Percentiles rank a stretch among this genome's conserved stretches.
Evolutionary conservation across 345 rosid genomes (phyloP).

Genomic region (Brassica nigra): DNA sequence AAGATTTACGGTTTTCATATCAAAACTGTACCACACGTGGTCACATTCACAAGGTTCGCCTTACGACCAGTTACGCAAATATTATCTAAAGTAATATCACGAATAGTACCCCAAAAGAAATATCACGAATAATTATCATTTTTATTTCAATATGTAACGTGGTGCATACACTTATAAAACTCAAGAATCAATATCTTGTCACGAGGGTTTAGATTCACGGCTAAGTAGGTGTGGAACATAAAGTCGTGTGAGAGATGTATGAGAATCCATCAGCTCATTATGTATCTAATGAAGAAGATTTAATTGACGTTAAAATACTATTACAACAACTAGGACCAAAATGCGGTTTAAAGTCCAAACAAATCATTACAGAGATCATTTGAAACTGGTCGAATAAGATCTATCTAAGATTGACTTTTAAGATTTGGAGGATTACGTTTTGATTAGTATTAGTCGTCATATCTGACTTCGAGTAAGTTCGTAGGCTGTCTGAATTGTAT

Average conservation of each 20-base stretch:
- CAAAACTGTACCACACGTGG: slow-evolving; percentile 1
- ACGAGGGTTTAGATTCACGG: slow-evolving; percentile 28
- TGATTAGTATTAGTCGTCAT: slow-evolving; percentile 27
- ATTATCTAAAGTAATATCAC: neutral
- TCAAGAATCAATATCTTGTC: slow-evolving; percentile 28
- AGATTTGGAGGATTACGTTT: slow-evolving; percentile 30
- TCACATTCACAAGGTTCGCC: neutral
- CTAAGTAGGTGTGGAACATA: slow-evolving; percentile 35
- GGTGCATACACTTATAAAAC: slow-evolving; percentile 32
- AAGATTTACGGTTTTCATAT: too few relatives aligned
- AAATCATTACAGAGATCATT: slow-evolving; percentile 38
- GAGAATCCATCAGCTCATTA: slow-evolving; percentile 19
- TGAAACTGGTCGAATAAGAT: slow-evolving; percentile 32
- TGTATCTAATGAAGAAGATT: slow-evolving; percentile 24
- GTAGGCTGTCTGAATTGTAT: slow-evolving; percentile 13
- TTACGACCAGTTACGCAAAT: neutral
- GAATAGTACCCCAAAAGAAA: neutral
- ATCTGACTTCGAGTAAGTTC: slow-evolving; percentile 27
- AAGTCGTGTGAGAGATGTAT: slow-evolving; percentile 30
- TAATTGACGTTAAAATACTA: neutral
- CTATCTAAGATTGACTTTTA: slow-evolving; percentile 39
- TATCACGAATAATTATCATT: neutral
- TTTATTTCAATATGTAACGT: slow-evolving; percentile 11
- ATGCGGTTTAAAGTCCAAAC: slow-evolving; percentile 20
- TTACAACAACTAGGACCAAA: neutral